phyloP scores from a whole-genome alignment of 2,329 filamentous ascomycete species.

The Colletotrichum melonis region DNA sequence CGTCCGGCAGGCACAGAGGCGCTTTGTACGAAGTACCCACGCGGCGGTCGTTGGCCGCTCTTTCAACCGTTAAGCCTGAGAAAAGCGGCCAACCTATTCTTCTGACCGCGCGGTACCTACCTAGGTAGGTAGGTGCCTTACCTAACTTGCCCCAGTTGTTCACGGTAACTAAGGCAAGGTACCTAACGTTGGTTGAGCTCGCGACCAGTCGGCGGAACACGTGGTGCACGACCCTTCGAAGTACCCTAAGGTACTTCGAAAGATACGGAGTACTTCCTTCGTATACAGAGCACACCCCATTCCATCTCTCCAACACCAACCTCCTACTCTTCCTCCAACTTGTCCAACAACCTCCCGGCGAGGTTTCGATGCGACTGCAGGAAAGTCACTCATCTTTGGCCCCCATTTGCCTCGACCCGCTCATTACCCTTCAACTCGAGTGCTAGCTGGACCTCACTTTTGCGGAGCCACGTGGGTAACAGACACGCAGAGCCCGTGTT shows the following conservation, averaged over 20 bases:
- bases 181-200: slow-evolving; percentile 11
- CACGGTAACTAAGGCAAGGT: too few species aligned
- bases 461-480: not conserved
- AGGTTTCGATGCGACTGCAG: slow-evolving; percentile 3
- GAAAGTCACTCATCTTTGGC: not conserved
- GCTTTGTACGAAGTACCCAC: too few species aligned
- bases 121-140: too few species aligned
- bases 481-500: not conserved
- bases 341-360: slow-evolving; percentile 10
- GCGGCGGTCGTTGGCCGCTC: too few species aligned
- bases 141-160: too few species aligned
- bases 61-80: too few species aligned
- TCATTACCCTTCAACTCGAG: slow-evolving; percentile 7
- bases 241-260: not conserved
- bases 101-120: too few species aligned
- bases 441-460: not conserved
- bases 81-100: too few species aligned
- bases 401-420: not conserved
- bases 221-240: slow-evolving; percentile 25
- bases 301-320: slow-evolving; percentile 15
- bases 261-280: too few species aligned
- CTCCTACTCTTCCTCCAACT: not conserved
- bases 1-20: too few species aligned
- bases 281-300: not conserved
- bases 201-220: slow-evolving; percentile 34